These are phyloP conservation scores for Epichloe elymi DNA, from an alignment of 2,329 filamentous ascomycete genomes.

Conservation along the genomic window DNA sequence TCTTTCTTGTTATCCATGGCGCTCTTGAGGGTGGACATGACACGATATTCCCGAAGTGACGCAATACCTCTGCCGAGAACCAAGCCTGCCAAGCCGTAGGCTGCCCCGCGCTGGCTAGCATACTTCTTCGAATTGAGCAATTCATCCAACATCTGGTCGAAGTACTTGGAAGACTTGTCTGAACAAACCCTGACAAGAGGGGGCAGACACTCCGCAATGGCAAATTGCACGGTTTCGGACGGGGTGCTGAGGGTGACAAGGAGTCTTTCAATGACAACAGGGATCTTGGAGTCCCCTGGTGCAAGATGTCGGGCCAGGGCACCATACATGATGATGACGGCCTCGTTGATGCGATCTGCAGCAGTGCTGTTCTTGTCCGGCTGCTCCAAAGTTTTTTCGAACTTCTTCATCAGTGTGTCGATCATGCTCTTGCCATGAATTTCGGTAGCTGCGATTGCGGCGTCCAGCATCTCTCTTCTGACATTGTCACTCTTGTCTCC, in stretches of 20 bases:
- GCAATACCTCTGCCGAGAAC: conserved; percentile 78
- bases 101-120: conserved; percentile 81
- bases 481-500: conserved; percentile 69
- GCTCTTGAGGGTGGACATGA: conserved; percentile 67
- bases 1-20: conserved; percentile 96
- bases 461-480: conserved; percentile 81
- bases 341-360: conserved; percentile 86
- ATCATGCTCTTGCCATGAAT: conserved; percentile 70
- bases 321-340: conserved; percentile 94
- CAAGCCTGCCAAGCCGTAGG: conserved; percentile 86
- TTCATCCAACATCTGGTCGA: conserved; percentile 67
- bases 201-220: conserved; percentile 85
- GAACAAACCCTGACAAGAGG: conserved; percentile 74
- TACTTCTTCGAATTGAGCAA: conserved; percentile 84
- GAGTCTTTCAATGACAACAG: conserved; percentile 74
- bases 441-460: conserved; percentile 69
- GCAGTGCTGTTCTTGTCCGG: conserved; percentile 71
- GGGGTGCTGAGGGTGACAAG: conserved; percentile 83
- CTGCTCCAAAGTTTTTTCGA: conserved; percentile 76
- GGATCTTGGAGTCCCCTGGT: conserved; percentile 73
- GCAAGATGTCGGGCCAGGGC: conserved; percentile 80
- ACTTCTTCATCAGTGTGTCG: conserved; percentile 81
- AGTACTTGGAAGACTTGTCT: conserved; percentile 66
- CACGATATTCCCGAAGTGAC: conserved; percentile 69
- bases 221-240: conserved; percentile 93